Evolutionary conservation across 306 rosid species (phyloP).

Genomic region (Cucumis hystrix): DNA sequence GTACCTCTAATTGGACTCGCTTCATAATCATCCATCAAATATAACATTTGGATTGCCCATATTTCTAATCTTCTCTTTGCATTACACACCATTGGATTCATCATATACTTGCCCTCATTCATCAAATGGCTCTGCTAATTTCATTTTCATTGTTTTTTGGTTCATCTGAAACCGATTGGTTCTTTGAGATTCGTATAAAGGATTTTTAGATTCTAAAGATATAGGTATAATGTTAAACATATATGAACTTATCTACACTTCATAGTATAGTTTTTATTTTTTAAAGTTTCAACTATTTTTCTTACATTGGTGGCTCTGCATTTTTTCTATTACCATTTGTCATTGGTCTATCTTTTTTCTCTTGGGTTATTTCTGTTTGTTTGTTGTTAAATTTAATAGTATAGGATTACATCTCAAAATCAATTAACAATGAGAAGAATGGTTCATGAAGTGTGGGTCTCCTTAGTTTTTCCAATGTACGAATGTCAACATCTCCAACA

Average conservation of each 20-base stretch:
- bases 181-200: not conserved
- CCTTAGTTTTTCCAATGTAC: too few relatives aligned
- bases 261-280: too few relatives aligned
- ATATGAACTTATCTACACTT: too few relatives aligned
- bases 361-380: too few relatives aligned
- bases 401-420: too few relatives aligned
- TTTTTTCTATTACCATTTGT: too few relatives aligned
- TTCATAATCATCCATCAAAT: slow-evolving; percentile 55
- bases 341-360: not conserved
- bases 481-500: too few relatives aligned
- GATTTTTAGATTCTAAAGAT: not conserved
- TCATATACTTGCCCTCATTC: slow-evolving; percentile 41
- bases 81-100: slow-evolving; percentile 36
- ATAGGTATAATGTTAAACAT: too few relatives aligned
- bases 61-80: slow-evolving; percentile 44
- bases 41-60: slow-evolving; percentile 65
- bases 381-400: too few relatives aligned
- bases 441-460: too few relatives aligned
- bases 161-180: not conserved
- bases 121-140: slow-evolving; percentile 8
- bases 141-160: not conserved
- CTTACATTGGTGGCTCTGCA: not conserved
- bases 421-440: too few relatives aligned
- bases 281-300: too few relatives aligned
- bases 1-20: slow-evolving; percentile 46